Evolutionary conservation across 2,329 filamentous ascomycete genomes (phyloP), one percentile per base, ranked within the genome.

Genomic region (Diaporthe sp.): DNA sequence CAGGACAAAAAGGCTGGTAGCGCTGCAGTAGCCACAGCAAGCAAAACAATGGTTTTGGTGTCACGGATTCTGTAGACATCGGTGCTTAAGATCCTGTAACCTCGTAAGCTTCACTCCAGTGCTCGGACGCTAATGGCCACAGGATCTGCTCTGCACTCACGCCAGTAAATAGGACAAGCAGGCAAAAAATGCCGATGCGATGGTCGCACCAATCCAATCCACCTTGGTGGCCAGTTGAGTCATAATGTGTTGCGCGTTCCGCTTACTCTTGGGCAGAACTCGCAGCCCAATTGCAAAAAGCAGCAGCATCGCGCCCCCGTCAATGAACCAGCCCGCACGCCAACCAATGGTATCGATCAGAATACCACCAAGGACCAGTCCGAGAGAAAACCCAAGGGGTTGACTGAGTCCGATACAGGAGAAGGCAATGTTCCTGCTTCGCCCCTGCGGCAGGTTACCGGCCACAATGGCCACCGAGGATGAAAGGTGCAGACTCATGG

Each of bases 141-240:
- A 1, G 37, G 22, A 22, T 4, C 17, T 30, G 37, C 17, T 22
- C 6, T 4, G 39, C 2, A 84, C 86, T 81, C 78, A 88, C 86
- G 87, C 87, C n/a, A 90, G 81, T n/a, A 88, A 82, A 76, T 90
- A 90, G 2, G 85, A 88, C 2, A 90, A 79, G 70, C 88, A 79
- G 0, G 85, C 86, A 75, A 91, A 81, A 25, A 83, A 85, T 0
- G 82, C 79, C 47, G 85, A 86, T 1, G 85, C 85, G 4, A 90
- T 82, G 0, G 84, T 30, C 0, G 87, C 86, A 0, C 89, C 89
- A 30, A 88, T 76, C 88, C 88, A 91, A 75, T 91, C 89, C 58
- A 91, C 85, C 19, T 89, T 86, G 0, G 77, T 81, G 37, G 77
- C 77, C n/a, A 80, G 77, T 58, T 76, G 78, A 63, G 55, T 75